A percentile compares a stretch with the other conserved stretches of the same genome.
Evolutionary conservation across 192 early-diverging fungal species (phyloP).

Genomic region (Radiomyces spectabilis): DNA sequence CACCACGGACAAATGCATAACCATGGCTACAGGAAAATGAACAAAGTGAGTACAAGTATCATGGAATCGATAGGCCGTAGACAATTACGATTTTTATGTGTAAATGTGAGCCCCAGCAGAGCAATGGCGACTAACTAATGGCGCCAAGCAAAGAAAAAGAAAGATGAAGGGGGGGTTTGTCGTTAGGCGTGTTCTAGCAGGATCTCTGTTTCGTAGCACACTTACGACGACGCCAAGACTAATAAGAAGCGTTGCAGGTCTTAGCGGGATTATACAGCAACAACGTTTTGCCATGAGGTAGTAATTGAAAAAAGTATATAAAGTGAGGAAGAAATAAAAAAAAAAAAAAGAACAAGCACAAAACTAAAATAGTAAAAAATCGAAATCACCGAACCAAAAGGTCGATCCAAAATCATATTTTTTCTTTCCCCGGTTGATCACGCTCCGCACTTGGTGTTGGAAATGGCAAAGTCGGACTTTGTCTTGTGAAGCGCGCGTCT

Average conservation of each 20-base stretch:
- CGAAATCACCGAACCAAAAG: no score
- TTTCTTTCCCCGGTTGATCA: no score
- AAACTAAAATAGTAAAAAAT: no score
- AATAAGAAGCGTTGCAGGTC: slow-evolving; percentile 11
- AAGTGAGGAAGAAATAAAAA: not conserved
- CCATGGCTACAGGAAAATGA: slow-evolving; percentile 14
- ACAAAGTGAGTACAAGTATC: not conserved
- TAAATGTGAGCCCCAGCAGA: slow-evolving; percentile 13
- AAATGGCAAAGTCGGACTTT: no score
- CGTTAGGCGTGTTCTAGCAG: not conserved
- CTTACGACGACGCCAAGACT: slow-evolving; percentile 9
- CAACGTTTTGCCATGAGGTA: slow-evolving; percentile 18
- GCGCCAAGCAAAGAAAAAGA: not conserved
- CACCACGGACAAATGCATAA: slow-evolving; percentile 16
- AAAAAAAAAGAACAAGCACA: not conserved
- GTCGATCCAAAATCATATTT: no score
- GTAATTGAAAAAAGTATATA: not conserved
- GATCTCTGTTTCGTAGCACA: no score
- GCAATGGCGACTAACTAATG: slow-evolving; percentile 16
- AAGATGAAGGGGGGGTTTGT: not conserved
- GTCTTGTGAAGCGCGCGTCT: no score
- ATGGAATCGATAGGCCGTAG: not conserved
- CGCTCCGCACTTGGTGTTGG: no score
- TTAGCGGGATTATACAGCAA: slow-evolving; percentile 24
- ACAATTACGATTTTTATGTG: slow-evolving; percentile 29